Percentiles rank a stretch among this genome's conserved stretches.
phyloP scores from a whole-genome alignment of 1,139 yeast species.

The Magnusiomyces fungicola region DNA sequence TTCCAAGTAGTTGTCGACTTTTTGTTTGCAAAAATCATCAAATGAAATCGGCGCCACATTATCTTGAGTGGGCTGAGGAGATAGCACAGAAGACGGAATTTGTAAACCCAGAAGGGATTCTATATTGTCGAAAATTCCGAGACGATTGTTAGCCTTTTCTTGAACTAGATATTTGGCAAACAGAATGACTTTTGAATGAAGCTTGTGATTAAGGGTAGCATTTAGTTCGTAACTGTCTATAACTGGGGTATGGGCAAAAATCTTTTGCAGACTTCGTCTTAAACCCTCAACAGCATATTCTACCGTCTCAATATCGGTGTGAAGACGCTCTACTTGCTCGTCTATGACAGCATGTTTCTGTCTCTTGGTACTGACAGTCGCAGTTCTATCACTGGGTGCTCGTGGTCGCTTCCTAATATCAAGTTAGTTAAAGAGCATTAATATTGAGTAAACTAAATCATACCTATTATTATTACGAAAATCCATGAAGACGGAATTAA shows the following conservation, averaged over 20 bases:
- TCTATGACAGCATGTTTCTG: background rate
- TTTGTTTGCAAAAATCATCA: conserved; percentile 1
- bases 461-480: no score
- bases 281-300: background rate
- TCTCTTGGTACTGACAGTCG: no score
- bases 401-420: background rate
- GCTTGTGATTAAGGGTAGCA: background rate
- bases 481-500: no score
- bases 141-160: background rate
- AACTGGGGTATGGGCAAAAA: background rate
- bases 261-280: background rate
- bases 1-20: background rate
- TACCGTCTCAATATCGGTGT: background rate
- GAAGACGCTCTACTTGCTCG: background rate
- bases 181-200: conserved; percentile 1
- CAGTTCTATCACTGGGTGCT: background rate
- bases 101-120: background rate
- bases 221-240: background rate
- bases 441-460: no score
- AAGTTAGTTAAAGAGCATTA: background rate
- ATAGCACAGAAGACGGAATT: background rate
- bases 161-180: conserved; percentile 2
- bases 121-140: background rate
- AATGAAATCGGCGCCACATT: background rate
- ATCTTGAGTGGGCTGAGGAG: background rate